Conservation (phyloP, 805 yeast genomes). For the Yueomyces sinensis region DNA sequence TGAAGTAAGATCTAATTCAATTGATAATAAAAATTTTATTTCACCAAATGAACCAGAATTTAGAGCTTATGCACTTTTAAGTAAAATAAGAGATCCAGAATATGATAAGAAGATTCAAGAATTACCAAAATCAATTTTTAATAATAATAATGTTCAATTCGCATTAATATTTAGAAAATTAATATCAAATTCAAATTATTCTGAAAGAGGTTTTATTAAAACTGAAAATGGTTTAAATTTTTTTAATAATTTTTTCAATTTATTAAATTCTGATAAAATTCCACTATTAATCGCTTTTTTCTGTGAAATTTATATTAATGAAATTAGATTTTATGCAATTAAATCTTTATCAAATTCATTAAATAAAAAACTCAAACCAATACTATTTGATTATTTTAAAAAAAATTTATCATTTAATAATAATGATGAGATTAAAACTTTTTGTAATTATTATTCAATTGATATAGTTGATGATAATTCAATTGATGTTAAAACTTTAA, state of each 20-base stretch:
- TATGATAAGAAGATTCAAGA: slow-evolving; percentile 62
- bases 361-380: slow-evolving; percentile 61
- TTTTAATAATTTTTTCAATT: slow-evolving; percentile 51
- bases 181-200: slow-evolving; percentile 46
- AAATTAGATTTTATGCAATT: slow-evolving; percentile 61
- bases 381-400: slow-evolving; percentile 34
- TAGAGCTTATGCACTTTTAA: slow-evolving; percentile 71
- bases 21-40: slow-evolving; percentile 19
- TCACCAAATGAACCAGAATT: slow-evolving; percentile 88
- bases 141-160: slow-evolving; percentile 45
- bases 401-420: slow-evolving; percentile 55
- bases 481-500: slow-evolving; percentile 33
- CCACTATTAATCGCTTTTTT: slow-evolving; percentile 65
- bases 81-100: slow-evolving; percentile 76
- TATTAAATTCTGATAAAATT: slow-evolving; percentile 33
- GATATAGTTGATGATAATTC: slow-evolving; percentile 27
- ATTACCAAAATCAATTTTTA: slow-evolving; percentile 44
- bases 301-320: slow-evolving; percentile 68
- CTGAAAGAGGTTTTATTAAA: slow-evolving; percentile 39
- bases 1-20: slow-evolving; percentile 61
- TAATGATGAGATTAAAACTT: slow-evolving; percentile 35
- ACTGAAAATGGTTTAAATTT: slow-evolving; percentile 48
- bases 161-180: slow-evolving; percentile 61
- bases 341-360: slow-evolving; percentile 50
- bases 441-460: slow-evolving; percentile 54